Base-by-base conservation (phyloP, 495 filamentous ascomycete genomes). In the Aspergillus steynii region DNA sequence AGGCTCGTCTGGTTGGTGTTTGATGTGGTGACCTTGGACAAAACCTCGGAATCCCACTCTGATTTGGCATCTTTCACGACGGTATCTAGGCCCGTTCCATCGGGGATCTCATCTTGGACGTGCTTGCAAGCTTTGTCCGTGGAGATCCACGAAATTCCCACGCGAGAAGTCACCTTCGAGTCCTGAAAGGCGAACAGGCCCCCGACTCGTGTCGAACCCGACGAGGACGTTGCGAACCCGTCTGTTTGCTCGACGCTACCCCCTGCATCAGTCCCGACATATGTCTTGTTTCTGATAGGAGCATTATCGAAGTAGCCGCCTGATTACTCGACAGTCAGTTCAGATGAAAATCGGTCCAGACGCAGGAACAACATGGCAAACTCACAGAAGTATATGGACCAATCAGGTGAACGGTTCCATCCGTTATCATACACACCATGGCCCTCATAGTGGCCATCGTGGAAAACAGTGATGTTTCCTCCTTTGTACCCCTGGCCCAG, bases 101-200 rank as follows among this genome's bases (percentile, higher is more conserved):
- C 50, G 0, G 87, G 85, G 45, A 91, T 88, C 66, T 92, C 85
- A 4, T 63, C 58, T 10, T 86, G 68, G 14, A 88, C 77, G 60
- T 86, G 84, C 12, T 69, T 50, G 67, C 89, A 90, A 7, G 89
- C 89, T 60, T 86, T 80, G n/a, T 73, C 73, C 0, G 79, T 64
- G 8, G 88, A 90, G 9, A 91, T 84, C 73, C 86, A 90, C 12
- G 87, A 91, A 28, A 91, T 85, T 1, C 89, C 89, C 4, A 92
- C 88, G 9, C 85, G 79, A 8, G 88, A 90, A 6, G 74, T 80
- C 4, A 92, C 76, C 29, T 71, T 60, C 28, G 55, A 56, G 4
- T 74, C 63, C 7, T 60, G 51, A 58, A 78, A 77, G 2, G 76
- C 69, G 57, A 74, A 80, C 0, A 77, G 37, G 2, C 59, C 71